phyloP scores from a whole-genome alignment of 805 yeast genomes.

The Ogataea nakhonphanomensis region DNA sequence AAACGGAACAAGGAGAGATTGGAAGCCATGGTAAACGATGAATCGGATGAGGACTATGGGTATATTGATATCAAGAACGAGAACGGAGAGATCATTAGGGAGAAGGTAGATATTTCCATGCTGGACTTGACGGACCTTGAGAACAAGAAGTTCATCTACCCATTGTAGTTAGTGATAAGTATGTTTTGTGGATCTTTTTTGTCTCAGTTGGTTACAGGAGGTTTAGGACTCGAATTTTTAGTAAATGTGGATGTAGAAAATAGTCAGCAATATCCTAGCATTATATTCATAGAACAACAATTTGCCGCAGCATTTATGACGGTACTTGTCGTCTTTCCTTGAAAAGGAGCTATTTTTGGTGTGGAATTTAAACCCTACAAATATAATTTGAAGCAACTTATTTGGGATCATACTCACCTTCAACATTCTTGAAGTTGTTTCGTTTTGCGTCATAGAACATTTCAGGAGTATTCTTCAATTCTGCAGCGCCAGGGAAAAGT shows the following conservation, averaged over 20 bases:
- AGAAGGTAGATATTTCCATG: constrained; percentile 40
- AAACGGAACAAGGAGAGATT: constrained; percentile 42
- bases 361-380: constrained; percentile 14
- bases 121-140: constrained; percentile 55
- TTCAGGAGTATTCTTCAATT: background rate
- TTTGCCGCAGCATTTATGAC: too few species aligned
- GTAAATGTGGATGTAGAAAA: too few species aligned
- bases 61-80: constrained; percentile 5
- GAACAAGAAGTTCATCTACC: constrained; percentile 50
- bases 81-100: constrained; percentile 18
- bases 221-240: too few species aligned
- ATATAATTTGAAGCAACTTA: background rate
- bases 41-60: constrained; percentile 24
- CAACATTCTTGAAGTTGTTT: constrained; percentile 1
- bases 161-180: constrained; percentile 25
- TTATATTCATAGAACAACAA: too few species aligned
- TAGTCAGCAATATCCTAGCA: too few species aligned
- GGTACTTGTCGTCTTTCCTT: too few species aligned
- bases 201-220: constrained; percentile 41
- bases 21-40: constrained; percentile 11
- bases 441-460: constrained; percentile 5
- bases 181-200: constrained; percentile 23
- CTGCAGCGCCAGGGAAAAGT: constrained; percentile 6
- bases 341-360: too few species aligned
- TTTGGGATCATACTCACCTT: constrained; percentile 3